Evolutionary conservation across 768 basidiomycete species (phyloP).

Genomic region (Suillus discolor): DNA sequence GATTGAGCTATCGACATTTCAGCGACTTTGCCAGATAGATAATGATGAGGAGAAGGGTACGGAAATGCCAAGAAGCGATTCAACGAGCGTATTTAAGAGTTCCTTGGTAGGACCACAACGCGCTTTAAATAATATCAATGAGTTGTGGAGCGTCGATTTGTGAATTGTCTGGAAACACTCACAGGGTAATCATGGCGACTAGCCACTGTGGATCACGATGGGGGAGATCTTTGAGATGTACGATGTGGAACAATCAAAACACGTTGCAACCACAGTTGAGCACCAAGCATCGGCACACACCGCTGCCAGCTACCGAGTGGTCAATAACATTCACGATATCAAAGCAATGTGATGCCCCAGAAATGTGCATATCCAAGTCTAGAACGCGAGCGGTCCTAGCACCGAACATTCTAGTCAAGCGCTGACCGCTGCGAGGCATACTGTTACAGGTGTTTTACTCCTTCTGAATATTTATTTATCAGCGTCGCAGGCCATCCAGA

Average conservation of each 20-base stretch:
- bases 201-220: not conserved
- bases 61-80: not conserved
- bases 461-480: not conserved
- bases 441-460: not conserved
- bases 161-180: not conserved
- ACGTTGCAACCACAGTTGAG: too few species aligned
- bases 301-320: not conserved
- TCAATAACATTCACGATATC: not conserved
- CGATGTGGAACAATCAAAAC: not conserved
- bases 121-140: not conserved
- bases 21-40: too few species aligned
- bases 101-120: not conserved
- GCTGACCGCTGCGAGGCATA: not conserved
- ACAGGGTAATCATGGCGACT: not conserved
- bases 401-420: not conserved
- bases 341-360: not conserved
- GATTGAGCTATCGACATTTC: too few species aligned
- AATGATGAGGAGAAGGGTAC: too few species aligned
- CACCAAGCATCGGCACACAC: not conserved
- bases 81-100: not conserved
- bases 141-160: constrained; percentile 14
- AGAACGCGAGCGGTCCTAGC: not conserved
- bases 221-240: not conserved
- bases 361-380: not conserved
- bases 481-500: constrained; percentile 21